Base-by-base conservation (phyloP, 106 monocot species). In the Acorus gramineus region DNA sequence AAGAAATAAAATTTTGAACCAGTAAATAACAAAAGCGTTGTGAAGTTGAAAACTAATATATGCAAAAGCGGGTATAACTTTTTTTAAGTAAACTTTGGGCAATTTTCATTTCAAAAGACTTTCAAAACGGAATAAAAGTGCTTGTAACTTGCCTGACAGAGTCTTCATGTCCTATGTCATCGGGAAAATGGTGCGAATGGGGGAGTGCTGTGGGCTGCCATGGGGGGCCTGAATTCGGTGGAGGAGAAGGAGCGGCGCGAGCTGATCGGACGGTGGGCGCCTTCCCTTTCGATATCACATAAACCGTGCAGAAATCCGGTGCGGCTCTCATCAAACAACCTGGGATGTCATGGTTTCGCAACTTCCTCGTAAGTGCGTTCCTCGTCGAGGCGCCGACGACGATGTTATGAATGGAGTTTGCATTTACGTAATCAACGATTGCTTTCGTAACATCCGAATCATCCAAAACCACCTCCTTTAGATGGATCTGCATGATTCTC, bases 261-360 rank as follows among this genome's bases (percentile, higher is more conserved):
- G 70, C 86, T 7, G 81, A 71, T 44, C 87, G 55, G 6, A 81
- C 77, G 5, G 43, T 80, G 7, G 72, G 10, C 0, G 82, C 54
- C 78, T 80, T 87, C 60, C 86, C 82, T 60, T 82, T 90, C 7
- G 64, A 80, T 61, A 95, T 75, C 2, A 95, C 87, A 61, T 95
- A 95, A 4, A 95, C 80, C 5, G 82, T 59, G 53, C 90, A 87
- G 60, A 87, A 95, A 8, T 90, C 95, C 5, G 95, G 95, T 28
- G 84, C 82, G 6, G 49, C 14, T 66, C 87, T 90, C 14, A 65
- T n/a, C n/a, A 95, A 13, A 4, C 13, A 71, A 7, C 86, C 57
- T 47, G 95, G 67, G 56, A 95, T 78, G 57, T 90, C 95, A 8
- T 81, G 62, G 55, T 76, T 79, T 74, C 72, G 77, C 68, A 95